These are phyloP conservation scores for Aspergillus haitiensis DNA, from an alignment of 495 filamentous ascomycete species.

Conservation along the genomic window DNA sequence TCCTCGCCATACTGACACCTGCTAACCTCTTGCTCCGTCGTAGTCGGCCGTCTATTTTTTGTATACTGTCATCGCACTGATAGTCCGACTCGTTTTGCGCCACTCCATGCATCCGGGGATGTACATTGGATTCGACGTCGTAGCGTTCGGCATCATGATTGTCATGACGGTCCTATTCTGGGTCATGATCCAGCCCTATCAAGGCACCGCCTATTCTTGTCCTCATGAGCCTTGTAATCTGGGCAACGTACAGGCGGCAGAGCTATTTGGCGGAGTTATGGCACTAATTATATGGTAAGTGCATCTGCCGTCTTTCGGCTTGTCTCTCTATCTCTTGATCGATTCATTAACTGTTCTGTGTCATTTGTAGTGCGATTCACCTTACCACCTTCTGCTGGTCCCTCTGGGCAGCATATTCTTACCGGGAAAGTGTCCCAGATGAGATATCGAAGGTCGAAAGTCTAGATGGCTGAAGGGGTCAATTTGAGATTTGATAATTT, in stretches of 20 bases:
- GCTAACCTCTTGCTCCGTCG: background rate
- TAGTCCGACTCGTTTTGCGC: background rate
- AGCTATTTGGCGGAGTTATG: background rate
- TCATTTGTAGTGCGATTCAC: too few relatives aligned
- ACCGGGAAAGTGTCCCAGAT: too few relatives aligned
- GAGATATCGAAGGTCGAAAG: too few relatives aligned
- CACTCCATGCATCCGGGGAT: background rate
- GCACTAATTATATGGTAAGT: background rate
- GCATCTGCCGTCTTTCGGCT: background rate
- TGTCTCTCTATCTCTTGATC: too few relatives aligned
- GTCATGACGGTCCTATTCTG: background rate
- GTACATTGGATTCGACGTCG: background rate
- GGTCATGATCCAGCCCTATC: background rate
- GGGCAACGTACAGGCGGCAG: background rate
- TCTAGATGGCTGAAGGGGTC: too few relatives aligned
- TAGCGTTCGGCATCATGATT: background rate
- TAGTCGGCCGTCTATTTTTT: background rate
- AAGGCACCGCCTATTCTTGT: background rate
- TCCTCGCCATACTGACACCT: background rate
- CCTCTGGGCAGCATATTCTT: too few relatives aligned
- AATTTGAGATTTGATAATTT: too few relatives aligned
- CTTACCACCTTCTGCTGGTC: too few relatives aligned
- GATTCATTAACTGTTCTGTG: too few relatives aligned
- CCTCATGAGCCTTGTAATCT: too few relatives aligned
- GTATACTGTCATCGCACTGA: background rate